These are phyloP conservation scores for Agroathelia rolfsii DNA, from an alignment of 1,284 basidiomycete genomes.

Conservation along the genomic window DNA sequence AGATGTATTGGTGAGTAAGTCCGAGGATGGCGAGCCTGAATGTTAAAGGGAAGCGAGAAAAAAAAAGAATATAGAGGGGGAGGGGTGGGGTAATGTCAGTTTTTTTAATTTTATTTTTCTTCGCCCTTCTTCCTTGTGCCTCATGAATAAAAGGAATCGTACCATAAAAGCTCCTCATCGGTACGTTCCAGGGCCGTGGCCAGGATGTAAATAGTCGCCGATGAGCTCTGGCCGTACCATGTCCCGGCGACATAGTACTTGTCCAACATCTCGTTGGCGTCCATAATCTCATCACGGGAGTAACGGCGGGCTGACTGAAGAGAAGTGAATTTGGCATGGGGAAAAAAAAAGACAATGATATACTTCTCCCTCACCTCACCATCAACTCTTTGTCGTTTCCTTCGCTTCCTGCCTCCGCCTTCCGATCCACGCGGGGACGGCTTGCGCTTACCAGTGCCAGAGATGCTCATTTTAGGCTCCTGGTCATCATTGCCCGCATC, in stretches of 20 bases:
- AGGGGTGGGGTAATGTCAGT: not conserved
- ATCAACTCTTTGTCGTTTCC: constrained; percentile 41
- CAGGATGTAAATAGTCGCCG: constrained; percentile 84
- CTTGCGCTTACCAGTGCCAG: no score
- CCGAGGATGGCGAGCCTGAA: constrained; percentile 87
- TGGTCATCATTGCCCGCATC: no score
- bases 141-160: constrained; percentile 13
- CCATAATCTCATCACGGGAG: no score
- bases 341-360: constrained; percentile 3
- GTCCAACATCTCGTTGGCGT: constrained; percentile 60
- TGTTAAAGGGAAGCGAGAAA: no score
- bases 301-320: constrained; percentile 35
- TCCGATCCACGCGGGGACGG: constrained; percentile 11
- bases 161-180: constrained; percentile 93
- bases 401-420: constrained; percentile 28
- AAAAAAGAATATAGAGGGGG: not conserved
- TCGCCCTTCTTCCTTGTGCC: no score
- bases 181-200: constrained; percentile 83
- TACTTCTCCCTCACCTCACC: constrained; percentile 35
- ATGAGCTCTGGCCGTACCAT: constrained; percentile 83
- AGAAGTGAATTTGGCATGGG: constrained; percentile 13
- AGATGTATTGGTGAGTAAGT: constrained; percentile 86
- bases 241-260: constrained; percentile 85
- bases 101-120: no score
- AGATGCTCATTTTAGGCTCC: no score